Conservation (phyloP, 495 filamentous ascomycete genomes). For the Hypoxylon crocopeplum region DNA sequence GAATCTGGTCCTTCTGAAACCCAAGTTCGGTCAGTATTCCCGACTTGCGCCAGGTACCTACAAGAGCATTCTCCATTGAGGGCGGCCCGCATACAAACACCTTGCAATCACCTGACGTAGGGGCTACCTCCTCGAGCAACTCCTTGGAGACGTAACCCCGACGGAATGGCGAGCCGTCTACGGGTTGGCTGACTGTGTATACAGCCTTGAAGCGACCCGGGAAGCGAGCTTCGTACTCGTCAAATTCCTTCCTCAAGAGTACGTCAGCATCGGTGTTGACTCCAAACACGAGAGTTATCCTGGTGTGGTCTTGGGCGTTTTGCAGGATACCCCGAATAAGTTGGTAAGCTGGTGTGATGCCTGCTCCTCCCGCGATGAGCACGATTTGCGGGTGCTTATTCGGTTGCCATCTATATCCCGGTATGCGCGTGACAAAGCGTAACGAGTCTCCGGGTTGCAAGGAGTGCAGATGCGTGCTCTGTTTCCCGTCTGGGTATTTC, state of each 20-base stretch:
- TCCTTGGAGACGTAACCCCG: slow-evolving; percentile 66
- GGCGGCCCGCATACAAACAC: slow-evolving; percentile 73
- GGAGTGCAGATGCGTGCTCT: slow-evolving; percentile 66
- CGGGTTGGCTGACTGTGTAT: slow-evolving; percentile 64
- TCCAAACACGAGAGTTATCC: slow-evolving; percentile 69
- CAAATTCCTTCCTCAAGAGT: slow-evolving; percentile 63
- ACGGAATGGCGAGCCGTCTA: slow-evolving; percentile 46
- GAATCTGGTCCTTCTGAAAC: slow-evolving; percentile 60
- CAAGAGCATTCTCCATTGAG: slow-evolving; percentile 65
- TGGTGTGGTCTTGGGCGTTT: slow-evolving; percentile 67
- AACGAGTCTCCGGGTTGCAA: slow-evolving; percentile 65
- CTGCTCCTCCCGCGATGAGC: slow-evolving; percentile 68
- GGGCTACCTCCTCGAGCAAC: slow-evolving; percentile 58
- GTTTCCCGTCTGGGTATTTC: slow-evolving; percentile 67
- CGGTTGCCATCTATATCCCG: slow-evolving; percentile 60
- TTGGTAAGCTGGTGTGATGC: slow-evolving; percentile 70
- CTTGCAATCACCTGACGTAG: slow-evolving; percentile 54
- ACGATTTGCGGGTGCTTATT: slow-evolving; percentile 63
- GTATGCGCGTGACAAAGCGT: slow-evolving; percentile 58
- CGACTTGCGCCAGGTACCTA: slow-evolving; percentile 46
- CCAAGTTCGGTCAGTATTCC: slow-evolving; percentile 61
- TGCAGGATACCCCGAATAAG: slow-evolving; percentile 65
- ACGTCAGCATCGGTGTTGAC: slow-evolving; percentile 68
- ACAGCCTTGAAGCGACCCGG: slow-evolving; percentile 64
- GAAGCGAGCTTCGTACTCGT: slow-evolving; percentile 57